Percentiles rank a stretch among this genome's conserved stretches.
Conservation (phyloP, 1,139 yeast species). For the Pichiaceae sp. region DNA sequence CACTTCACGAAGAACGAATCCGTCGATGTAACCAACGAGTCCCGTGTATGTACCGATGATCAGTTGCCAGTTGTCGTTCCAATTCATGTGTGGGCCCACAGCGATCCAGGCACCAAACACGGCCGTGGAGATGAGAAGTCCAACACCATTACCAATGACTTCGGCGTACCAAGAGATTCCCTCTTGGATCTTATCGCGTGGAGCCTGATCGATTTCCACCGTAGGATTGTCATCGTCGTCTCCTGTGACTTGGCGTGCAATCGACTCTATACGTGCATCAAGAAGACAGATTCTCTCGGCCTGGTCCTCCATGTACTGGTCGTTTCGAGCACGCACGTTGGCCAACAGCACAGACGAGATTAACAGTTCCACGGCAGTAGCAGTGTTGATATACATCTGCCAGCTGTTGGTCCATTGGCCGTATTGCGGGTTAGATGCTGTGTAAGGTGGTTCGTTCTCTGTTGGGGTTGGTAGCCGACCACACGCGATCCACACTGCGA, state of each 20-base stretch:
- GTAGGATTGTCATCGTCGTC: conserved; percentile 21
- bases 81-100: conserved; percentile 26
- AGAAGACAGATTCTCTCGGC: conserved; percentile 18
- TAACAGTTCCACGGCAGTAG: conserved; percentile 28
- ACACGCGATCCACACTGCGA: conserved; percentile 28
- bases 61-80: conserved; percentile 32
- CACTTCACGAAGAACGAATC: conserved; percentile 30
- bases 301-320: conserved; percentile 20
- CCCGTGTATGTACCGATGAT: conserved; percentile 36
- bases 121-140: conserved; percentile 24
- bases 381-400: conserved; percentile 33
- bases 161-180: conserved; percentile 30
- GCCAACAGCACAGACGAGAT: conserved; percentile 27
- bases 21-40: conserved; percentile 30
- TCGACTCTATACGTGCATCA: conserved; percentile 24
- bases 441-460: conserved; percentile 5
- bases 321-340: conserved; percentile 29
- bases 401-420: conserved; percentile 25
- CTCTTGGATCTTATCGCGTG: conserved; percentile 17
- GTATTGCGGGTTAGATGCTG: conserved; percentile 6
- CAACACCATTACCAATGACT: conserved; percentile 31
- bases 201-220: conserved; percentile 16
- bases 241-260: conserved; percentile 15
- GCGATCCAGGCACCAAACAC: conserved; percentile 29
- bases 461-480: conserved; percentile 17